These are phyloP conservation scores for Bombardia bombarda DNA, from an alignment of 495 filamentous ascomycete genomes.

Conservation along the genomic window DNA sequence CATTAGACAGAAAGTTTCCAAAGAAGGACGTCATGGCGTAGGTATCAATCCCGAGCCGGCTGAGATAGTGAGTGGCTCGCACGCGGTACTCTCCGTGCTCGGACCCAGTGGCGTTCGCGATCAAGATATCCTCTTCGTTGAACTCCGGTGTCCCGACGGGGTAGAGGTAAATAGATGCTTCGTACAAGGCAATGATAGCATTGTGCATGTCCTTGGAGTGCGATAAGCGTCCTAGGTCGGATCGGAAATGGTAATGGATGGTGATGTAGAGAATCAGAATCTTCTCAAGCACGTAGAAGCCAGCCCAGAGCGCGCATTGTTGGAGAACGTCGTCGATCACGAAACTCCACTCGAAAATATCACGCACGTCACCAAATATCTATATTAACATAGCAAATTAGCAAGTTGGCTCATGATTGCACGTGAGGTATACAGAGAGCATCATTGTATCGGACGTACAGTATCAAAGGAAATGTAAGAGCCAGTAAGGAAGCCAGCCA, in stretches of 20 bases:
- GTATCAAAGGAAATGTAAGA: slow-evolving; percentile 9
- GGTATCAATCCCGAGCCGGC: slow-evolving; percentile 17
- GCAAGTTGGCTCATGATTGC: not conserved
- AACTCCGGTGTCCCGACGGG: slow-evolving; percentile 19
- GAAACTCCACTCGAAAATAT: slow-evolving; percentile 8
- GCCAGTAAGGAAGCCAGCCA: slow-evolving; percentile 5
- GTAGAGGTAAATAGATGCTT: slow-evolving; percentile 48
- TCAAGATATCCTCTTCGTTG: slow-evolving; percentile 18
- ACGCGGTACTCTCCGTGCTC: slow-evolving; percentile 16
- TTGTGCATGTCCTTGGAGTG: slow-evolving; percentile 62
- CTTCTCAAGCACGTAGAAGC: slow-evolving; percentile 58
- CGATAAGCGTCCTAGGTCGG: slow-evolving; percentile 54
- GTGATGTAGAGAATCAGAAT: slow-evolving; percentile 66
- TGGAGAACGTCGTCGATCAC: slow-evolving; percentile 16
- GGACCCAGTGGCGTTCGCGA: slow-evolving; percentile 20
- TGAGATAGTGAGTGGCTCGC: slow-evolving; percentile 15
- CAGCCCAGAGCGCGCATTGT: slow-evolving; percentile 18
- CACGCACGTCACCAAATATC: slow-evolving; percentile 1
- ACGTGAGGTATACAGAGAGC: not conserved
- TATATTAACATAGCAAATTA: not conserved
- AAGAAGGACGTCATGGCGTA: slow-evolving; percentile 23
- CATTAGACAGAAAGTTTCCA: slow-evolving; percentile 18
- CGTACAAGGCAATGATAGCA: slow-evolving; percentile 62
- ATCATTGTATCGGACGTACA: slow-evolving; percentile 1
- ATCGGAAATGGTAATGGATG: slow-evolving; percentile 79